phyloP scores from a whole-genome alignment of 2,329 filamentous ascomycete genomes.

The Pseudocercospora ulei region DNA sequence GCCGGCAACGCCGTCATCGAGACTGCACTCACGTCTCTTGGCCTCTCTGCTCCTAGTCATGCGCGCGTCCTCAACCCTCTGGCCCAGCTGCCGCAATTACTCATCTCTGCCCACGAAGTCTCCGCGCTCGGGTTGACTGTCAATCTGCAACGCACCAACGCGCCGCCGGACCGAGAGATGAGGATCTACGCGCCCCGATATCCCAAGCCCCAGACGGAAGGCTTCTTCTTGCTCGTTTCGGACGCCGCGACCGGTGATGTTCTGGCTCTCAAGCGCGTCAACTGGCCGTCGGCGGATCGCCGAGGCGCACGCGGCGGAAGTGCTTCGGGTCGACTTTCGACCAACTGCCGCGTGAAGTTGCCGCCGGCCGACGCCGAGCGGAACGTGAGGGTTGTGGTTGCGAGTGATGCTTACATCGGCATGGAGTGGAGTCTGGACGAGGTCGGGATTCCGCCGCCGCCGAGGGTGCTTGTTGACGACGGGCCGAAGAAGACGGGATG shows the following conservation, averaged over 20 bases:
- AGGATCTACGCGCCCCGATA: conserved; percentile 80
- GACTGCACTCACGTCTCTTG: conserved; percentile 43
- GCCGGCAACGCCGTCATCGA: conserved; percentile 31
- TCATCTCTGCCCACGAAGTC: conserved; percentile 51
- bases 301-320: conserved; percentile 12
- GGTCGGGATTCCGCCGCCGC: conserved; percentile 42
- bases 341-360: conserved; percentile 52
- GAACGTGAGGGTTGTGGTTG: conserved; percentile 61
- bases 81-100: conserved; percentile 58
- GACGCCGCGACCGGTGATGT: conserved; percentile 62
- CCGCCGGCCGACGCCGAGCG: conserved; percentile 47
- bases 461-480: conserved; percentile 30
- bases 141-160: conserved; percentile 57
- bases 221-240: conserved; percentile 76
- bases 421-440: conserved; percentile 53
- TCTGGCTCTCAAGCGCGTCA: conserved; percentile 73
- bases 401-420: conserved; percentile 81
- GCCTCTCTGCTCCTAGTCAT: conserved; percentile 41
- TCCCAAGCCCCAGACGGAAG: conserved; percentile 89
- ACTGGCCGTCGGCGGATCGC: conserved; percentile 50
- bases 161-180: conserved; percentile 54
- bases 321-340: conserved; percentile 39
- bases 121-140: conserved; percentile 57
- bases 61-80: conserved; percentile 51
- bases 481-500: conserved; percentile 27